Evolutionary conservation across 768 basidiomycete species (phyloP).

Genomic region (Auricularia sp.): DNA sequence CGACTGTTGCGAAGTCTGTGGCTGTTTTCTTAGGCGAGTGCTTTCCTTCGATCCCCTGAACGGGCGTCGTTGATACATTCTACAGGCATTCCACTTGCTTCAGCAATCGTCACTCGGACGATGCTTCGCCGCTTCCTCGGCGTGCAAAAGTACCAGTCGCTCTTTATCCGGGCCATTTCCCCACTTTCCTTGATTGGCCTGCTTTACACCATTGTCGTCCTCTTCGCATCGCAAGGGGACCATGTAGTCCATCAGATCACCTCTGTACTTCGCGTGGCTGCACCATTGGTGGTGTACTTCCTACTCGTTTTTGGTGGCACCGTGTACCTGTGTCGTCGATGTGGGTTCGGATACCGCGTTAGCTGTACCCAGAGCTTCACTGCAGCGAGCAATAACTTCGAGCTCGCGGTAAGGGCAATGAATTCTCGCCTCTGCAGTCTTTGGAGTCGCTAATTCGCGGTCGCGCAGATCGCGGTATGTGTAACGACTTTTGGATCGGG

Average conservation of each 20-base stretch:
- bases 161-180: constrained; percentile 59
- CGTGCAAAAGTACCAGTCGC: constrained; percentile 38
- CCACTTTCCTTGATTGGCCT: constrained; percentile 65
- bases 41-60: neutral
- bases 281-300: constrained; percentile 75
- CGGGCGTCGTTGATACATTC: constrained; percentile 34
- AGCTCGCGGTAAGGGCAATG: constrained; percentile 50
- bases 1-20: constrained; percentile 52
- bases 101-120: constrained; percentile 56
- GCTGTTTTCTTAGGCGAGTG: neutral
- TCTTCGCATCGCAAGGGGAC: constrained; percentile 59
- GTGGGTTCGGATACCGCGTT: constrained; percentile 49
- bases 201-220: constrained; percentile 68
- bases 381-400: constrained; percentile 71
- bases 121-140: constrained; percentile 35
- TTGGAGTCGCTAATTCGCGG: too few species aligned
- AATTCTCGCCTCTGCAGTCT: too few species aligned
- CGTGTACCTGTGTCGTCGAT: constrained; percentile 34
- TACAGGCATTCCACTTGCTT: constrained; percentile 69
- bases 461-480: constrained; percentile 39
- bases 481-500: constrained; percentile 69
- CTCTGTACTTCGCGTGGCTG: constrained; percentile 68
- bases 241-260: constrained; percentile 66
- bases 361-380: constrained; percentile 74
- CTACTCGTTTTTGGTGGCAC: constrained; percentile 58